Evolutionary conservation across 169 alveolate species (phyloP), one percentile per base, ranked within the genome.

Genomic region (Babesia sp.): DNA sequence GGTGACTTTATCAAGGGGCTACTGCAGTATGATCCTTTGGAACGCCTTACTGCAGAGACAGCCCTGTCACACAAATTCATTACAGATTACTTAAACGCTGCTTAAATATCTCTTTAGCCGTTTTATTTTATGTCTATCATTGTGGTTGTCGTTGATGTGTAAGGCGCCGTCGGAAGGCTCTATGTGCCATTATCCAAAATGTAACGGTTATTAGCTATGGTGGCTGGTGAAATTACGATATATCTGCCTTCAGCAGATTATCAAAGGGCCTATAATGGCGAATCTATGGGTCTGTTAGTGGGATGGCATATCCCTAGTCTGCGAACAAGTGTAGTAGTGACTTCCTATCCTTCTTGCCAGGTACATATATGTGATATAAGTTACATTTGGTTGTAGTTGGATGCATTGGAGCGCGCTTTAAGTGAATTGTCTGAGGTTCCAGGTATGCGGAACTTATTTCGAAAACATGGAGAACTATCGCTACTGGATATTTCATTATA

Each of bases 31-130:
- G 96, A 93, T 53, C 98, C 98, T 3, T 56, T 90, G 45, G 83
- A 91, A 60, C 71, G 98, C 46, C 89, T 93, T 24, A 91, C 66
- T 26, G 93, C 98, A n/a, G 59, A 82, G 51, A 96, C 92, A 70
- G 96, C 97, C 45, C 75, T 97, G 76, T 87, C 94, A 1, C 99
- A 97, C 84, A 97, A 97, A 37, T 96, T 93, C 86, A 96, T 95
- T 72, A 98, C 96, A 57, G 97, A 95, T 51, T 79, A 94, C 46
- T 85, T 98, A 29, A 92, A 92, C 39, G 87, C 84, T 3, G 70
- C 55, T 75, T 20, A 77, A 55, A 78, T 50, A 11, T 41, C 2
- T 31, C 3, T 11, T 26, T 14, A 12, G 5, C 28, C 46, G 26
- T 2, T 42, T 16, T 20, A 1, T 60, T 41, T 16, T 16, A 28